phyloP scores from a whole-genome alignment of 345 rosid genomes.

The rapeseed (Brassica napus) region DNA sequence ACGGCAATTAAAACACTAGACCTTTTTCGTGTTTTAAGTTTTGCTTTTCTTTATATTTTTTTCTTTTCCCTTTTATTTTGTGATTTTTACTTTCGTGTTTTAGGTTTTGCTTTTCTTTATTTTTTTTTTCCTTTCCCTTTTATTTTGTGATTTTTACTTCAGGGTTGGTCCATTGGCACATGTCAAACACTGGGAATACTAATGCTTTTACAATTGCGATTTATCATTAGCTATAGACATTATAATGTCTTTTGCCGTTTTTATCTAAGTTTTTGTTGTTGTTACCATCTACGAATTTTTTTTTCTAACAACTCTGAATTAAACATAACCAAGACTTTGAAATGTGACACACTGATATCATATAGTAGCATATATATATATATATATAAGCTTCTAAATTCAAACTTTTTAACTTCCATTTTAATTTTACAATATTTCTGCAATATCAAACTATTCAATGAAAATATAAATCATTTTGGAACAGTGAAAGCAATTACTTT shows the following conservation, averaged over 20 bases:
- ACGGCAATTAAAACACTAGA: conserved; percentile 30
- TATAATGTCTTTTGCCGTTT: neutral
- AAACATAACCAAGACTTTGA: neutral
- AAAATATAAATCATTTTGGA: neutral
- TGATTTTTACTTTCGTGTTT: conserved; percentile 26
- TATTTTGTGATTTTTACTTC: conserved; percentile 23
- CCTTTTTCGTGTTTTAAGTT: conserved; percentile 2
- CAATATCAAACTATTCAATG: neutral
- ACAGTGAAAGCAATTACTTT: neutral
- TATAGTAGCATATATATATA: neutral
- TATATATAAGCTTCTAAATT: neutral
- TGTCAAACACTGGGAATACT: conserved; percentile 24
- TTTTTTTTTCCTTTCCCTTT: neutral
- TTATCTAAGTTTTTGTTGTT: neutral
- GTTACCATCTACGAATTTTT: neutral
- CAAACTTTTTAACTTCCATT: neutral
- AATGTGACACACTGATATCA: neutral
- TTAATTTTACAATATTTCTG: neutral
- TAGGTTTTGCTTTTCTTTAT: conserved; percentile 13
- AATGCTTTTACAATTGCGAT: neutral
- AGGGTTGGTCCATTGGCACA: conserved; percentile 40
- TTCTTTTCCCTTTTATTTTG: conserved; percentile 1
- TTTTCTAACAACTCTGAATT: neutral
- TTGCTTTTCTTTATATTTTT: conserved; percentile 6
- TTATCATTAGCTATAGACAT: conserved; percentile 16